Conservation (phyloP, 2,329 filamentous ascomycete genomes). For the Helotiales sp. region DNA sequence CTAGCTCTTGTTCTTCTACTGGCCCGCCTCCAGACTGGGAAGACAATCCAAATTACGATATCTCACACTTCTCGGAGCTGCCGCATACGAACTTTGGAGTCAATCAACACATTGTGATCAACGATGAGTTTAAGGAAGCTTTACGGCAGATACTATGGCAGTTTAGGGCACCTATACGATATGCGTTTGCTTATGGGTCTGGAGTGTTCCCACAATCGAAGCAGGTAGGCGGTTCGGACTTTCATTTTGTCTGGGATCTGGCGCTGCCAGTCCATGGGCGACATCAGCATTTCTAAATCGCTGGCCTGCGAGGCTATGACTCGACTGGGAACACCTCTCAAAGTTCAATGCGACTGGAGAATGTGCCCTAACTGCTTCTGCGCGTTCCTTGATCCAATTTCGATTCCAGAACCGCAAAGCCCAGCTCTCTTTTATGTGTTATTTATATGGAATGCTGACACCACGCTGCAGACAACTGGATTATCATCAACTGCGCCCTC, state of each 20-base stretch:
- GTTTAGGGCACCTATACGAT: conserved; percentile 90
- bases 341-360: background rate
- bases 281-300: background rate
- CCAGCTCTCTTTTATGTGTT: too few species aligned
- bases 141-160: conserved; percentile 87
- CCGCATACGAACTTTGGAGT: conserved; percentile 84
- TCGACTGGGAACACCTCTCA: background rate
- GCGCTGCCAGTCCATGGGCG: background rate
- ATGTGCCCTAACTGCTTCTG: background rate
- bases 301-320: background rate
- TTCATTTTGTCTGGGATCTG: background rate
- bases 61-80: conserved; percentile 76
- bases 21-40: conserved; percentile 62
- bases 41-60: conserved; percentile 71
- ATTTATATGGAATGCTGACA: conserved; percentile 9
- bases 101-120: conserved; percentile 96
- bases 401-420: too few species aligned
- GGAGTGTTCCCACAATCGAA: conserved; percentile 86
- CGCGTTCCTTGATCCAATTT: background rate
- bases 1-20: conserved; percentile 23
- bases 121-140: conserved; percentile 92
- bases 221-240: conserved; percentile 23
- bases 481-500: conserved; percentile 59
- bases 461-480: conserved; percentile 38
- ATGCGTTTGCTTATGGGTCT: conserved; percentile 96